Percentiles rank a stretch among this genome's conserved stretches.
These are phyloP conservation scores for Agaricus subrufescens DNA, from an alignment of 768 basidiomycete species.

Conservation along the genomic window DNA sequence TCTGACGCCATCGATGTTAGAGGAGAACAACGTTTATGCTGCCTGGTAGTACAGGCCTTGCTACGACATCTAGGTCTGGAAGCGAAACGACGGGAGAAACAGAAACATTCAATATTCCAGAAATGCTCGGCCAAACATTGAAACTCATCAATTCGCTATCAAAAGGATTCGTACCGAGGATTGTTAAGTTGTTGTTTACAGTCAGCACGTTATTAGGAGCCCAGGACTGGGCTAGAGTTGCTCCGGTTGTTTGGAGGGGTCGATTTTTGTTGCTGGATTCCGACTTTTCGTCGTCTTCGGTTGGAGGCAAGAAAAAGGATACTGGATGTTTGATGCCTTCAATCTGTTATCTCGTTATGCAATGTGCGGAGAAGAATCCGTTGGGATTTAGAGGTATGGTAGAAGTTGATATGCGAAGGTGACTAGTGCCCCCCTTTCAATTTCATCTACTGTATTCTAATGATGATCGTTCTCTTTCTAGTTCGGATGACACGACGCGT, in stretches of 20 bases:
- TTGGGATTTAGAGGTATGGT: constrained; percentile 44
- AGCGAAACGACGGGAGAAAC: constrained; percentile 11
- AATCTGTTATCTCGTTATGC: constrained; percentile 61
- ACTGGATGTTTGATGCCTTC: background rate
- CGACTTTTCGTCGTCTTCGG: constrained; percentile 20
- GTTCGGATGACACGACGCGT: constrained; percentile 44
- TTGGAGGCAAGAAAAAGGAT: background rate
- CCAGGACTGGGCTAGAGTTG: constrained; percentile 48
- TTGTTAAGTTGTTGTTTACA: constrained; percentile 58
- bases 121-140: constrained; percentile 30
- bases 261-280: constrained; percentile 39
- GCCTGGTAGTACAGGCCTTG: background rate
- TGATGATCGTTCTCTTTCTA: constrained; percentile 18
- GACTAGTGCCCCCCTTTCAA: constrained; percentile 1
- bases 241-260: constrained; percentile 53
- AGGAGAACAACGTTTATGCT: constrained; percentile 15
- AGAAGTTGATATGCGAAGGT: constrained; percentile 56
- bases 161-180: constrained; percentile 40
- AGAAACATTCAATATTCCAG: constrained; percentile 23
- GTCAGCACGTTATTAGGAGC: constrained; percentile 49
- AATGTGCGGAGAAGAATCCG: constrained; percentile 61
- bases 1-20: background rate
- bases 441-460: background rate
- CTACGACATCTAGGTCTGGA: constrained; percentile 10
- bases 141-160: constrained; percentile 38